Evolutionary conservation across 2,329 filamentous ascomycete genomes (phyloP).

Genomic region (Aspergillus fischeri): DNA sequence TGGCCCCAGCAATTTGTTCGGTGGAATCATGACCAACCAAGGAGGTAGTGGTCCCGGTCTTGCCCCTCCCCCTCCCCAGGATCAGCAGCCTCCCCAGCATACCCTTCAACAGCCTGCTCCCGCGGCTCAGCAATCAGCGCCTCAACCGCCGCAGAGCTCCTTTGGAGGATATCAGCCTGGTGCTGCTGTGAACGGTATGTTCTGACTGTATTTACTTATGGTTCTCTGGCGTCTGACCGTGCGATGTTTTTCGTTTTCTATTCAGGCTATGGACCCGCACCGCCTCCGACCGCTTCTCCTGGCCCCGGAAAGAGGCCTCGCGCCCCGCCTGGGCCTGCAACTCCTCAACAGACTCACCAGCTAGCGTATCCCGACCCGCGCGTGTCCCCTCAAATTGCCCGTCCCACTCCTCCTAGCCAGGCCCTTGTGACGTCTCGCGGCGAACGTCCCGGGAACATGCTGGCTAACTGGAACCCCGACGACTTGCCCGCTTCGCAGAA

Average conservation of each 20-base stretch:
- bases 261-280: conserved; percentile 72
- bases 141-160: conserved; percentile 67
- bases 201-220: conserved; percentile 20
- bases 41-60: conserved; percentile 81
- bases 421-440: conserved; percentile 35
- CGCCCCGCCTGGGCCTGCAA: conserved; percentile 65
- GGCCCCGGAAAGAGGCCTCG: conserved; percentile 73
- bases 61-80: conserved; percentile 68
- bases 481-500: conserved; percentile 81
- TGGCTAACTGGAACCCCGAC: conserved; percentile 84
- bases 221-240: conserved; percentile 48
- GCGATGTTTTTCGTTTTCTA: conserved; percentile 17
- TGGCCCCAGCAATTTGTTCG: conserved; percentile 85
- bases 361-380: conserved; percentile 79
- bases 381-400: conserved; percentile 81
- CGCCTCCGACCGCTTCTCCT: conserved; percentile 80
- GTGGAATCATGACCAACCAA: conserved; percentile 89
- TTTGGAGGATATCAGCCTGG: conserved; percentile 67
- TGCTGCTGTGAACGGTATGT: conserved; percentile 59
- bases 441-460: conserved; percentile 59
- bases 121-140: conserved; percentile 56
- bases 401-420: conserved; percentile 67
- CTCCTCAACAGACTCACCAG: conserved; percentile 85
- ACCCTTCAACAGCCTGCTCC: conserved; percentile 57
- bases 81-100: conserved; percentile 57